A percentile compares a stretch with the other conserved stretches of the same genome.
These are phyloP conservation scores for Solanum paucissectum DNA, from an alignment of 257 asterid genomes.

Conservation along the genomic window DNA sequence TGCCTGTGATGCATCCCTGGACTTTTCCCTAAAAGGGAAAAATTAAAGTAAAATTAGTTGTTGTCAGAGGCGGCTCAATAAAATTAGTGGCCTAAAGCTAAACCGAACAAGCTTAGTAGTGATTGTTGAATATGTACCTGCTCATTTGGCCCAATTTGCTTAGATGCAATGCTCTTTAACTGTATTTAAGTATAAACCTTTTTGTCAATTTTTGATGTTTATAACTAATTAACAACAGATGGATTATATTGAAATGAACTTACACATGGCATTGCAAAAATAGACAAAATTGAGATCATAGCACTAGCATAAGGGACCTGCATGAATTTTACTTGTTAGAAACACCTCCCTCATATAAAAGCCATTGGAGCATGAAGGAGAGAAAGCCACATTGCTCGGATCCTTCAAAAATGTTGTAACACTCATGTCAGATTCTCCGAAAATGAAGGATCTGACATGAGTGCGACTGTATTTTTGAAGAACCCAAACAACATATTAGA, in stretches of 20 bases:
- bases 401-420: background rate
- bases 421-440: background rate
- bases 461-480: background rate
- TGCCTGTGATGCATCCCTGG: slow-evolving; percentile 87
- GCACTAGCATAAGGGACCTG: slow-evolving; percentile 91
- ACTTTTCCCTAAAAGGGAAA: slow-evolving; percentile 54
- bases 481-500: background rate
- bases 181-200: slow-evolving; percentile 11
- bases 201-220: background rate
- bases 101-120: background rate
- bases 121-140: slow-evolving; percentile 37
- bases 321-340: background rate
- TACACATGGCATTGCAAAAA: slow-evolving; percentile 78
- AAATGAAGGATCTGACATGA: background rate
- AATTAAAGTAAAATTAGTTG: background rate
- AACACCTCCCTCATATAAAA: background rate
- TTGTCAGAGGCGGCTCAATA: background rate
- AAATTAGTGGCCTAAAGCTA: background rate
- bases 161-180: slow-evolving; percentile 88
- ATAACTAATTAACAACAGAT: background rate
- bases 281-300: slow-evolving; percentile 33
- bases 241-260: slow-evolving; percentile 5
- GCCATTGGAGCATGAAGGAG: background rate
- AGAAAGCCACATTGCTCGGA: background rate
- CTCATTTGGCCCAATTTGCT: slow-evolving; percentile 74